Conservation (phyloP, 208 protist species). For the Vickermania ingenoplastis region DNA sequence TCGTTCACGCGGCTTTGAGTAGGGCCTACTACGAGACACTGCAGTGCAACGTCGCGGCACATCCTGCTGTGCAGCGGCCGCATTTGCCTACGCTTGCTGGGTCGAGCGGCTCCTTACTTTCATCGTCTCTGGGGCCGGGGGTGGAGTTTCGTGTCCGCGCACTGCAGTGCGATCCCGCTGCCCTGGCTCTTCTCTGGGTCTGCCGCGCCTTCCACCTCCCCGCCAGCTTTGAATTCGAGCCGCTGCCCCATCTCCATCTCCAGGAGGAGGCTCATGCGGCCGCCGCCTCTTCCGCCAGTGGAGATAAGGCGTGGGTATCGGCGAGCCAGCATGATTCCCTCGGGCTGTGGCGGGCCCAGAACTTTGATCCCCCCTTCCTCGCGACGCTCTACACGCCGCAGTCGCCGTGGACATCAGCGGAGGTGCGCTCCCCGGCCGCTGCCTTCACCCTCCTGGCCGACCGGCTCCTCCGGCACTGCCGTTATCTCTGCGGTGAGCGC, state of each 20-base stretch:
- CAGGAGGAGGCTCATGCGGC: no score
- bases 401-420: not conserved
- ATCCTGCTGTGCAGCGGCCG: not conserved
- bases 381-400: slow-evolving; percentile 2
- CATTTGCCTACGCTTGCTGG: no score
- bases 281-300: no score
- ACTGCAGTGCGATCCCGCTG: slow-evolving; percentile 47
- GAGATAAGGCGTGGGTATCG: no score
- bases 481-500: slow-evolving; percentile 6
- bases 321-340: not conserved
- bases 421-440: slow-evolving; percentile 7
- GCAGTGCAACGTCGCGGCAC: slow-evolving; percentile 23
- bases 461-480: slow-evolving; percentile 9
- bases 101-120: no score
- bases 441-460: slow-evolving; percentile 12
- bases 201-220: slow-evolving; percentile 57
- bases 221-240: slow-evolving; percentile 44
- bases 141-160: slow-evolving; percentile 39
- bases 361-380: not conserved
- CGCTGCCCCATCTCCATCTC: slow-evolving; percentile 14
- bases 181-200: slow-evolving; percentile 61
- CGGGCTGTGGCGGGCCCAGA: not conserved
- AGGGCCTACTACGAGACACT: slow-evolving; percentile 9
- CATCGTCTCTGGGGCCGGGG: no score
- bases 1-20: slow-evolving; percentile 30